Percentiles rank a stretch among this genome's conserved stretches.
Conservation (phyloP, 805 yeast genomes). For the Ogataea chonburiensis region DNA sequence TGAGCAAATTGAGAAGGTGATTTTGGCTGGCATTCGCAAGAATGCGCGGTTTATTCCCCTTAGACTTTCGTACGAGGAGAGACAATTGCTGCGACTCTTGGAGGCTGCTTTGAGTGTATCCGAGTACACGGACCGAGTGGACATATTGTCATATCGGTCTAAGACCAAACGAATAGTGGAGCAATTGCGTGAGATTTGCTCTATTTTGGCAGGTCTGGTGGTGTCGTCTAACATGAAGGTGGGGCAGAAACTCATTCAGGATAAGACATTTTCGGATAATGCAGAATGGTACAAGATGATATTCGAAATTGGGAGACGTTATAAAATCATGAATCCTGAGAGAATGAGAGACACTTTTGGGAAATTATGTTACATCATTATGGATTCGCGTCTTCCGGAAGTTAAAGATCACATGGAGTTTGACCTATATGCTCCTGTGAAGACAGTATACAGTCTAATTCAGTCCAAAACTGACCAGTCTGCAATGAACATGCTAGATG, state of each 20-base stretch:
- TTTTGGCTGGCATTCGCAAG: constrained; percentile 40
- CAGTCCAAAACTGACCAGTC: constrained; percentile 37
- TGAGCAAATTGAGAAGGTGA: constrained; percentile 11
- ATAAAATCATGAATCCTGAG: constrained; percentile 83
- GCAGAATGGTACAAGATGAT: constrained; percentile 69
- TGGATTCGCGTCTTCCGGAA: constrained; percentile 78
- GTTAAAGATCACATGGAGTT: constrained; percentile 70
- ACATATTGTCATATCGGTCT: constrained; percentile 62
- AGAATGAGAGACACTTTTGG: constrained; percentile 78
- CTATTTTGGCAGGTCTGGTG: constrained; percentile 73
- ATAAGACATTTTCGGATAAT: constrained; percentile 66
- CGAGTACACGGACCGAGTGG: constrained; percentile 78
- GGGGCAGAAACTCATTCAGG: constrained; percentile 63
- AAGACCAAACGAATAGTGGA: constrained; percentile 69
- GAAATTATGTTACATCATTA: constrained; percentile 76
- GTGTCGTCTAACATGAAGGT: constrained; percentile 73
- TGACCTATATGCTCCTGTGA: constrained; percentile 69
- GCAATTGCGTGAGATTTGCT: constrained; percentile 73
- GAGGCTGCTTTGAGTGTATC: constrained; percentile 79
- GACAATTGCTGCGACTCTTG: constrained; percentile 61
- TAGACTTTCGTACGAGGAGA: constrained; percentile 64
- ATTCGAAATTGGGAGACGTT: constrained; percentile 77
- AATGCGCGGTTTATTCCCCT: constrained; percentile 62
- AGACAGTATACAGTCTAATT: constrained; percentile 54
- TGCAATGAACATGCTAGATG: constrained; percentile 50